These are phyloP conservation scores for Triticum turgidum DNA, from an alignment of 176 grass and related monocot species.

Conservation along the genomic window DNA sequence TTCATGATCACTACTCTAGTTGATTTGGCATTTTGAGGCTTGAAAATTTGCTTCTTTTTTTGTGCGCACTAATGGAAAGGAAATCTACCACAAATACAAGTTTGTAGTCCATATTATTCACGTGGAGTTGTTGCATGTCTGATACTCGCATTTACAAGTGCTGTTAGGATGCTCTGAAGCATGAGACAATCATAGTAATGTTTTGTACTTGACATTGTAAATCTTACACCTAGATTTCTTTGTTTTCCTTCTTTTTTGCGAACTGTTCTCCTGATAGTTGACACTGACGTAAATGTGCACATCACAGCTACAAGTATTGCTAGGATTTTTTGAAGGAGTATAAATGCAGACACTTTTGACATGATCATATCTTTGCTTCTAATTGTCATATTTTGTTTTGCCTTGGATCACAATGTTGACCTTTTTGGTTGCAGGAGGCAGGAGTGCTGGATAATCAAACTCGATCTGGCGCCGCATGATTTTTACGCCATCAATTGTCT, in stretches of 20 bases:
- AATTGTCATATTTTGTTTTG: background rate
- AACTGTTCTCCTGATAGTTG: background rate
- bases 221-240: background rate
- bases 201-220: background rate
- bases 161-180: background rate
- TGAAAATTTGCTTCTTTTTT: background rate
- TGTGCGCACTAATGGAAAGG: background rate
- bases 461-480: background rate
- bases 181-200: background rate
- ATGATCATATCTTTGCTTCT: background rate
- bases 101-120: slow-evolving; percentile 12
- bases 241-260: background rate
- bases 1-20: background rate
- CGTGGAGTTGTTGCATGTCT: background rate
- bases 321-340: background rate
- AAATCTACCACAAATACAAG: background rate
- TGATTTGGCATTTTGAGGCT: slow-evolving; percentile 4
- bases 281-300: background rate
- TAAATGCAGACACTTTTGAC: background rate
- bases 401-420: background rate
- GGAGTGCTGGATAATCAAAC: background rate
- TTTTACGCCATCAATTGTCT: background rate
- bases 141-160: background rate
- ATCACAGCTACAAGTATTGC: background rate
- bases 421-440: slow-evolving; percentile 22